Evolutionary conservation across 495 filamentous ascomycete species (phyloP).

Genomic region (Penicilliopsis zonata): DNA sequence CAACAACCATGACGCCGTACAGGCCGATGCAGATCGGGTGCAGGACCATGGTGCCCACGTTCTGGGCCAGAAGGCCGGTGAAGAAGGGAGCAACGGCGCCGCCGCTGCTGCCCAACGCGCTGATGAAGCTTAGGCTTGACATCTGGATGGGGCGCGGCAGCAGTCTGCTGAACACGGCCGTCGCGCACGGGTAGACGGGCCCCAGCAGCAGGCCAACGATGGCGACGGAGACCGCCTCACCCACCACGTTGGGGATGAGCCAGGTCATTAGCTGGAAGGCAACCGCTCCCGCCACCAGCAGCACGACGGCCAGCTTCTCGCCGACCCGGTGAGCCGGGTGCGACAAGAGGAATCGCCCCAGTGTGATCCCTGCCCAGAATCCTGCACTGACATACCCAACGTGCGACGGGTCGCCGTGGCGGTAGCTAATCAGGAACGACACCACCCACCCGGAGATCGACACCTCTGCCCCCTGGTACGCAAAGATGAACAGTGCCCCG

Average conservation of each 20-base stretch:
- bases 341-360: constrained; percentile 57
- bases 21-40: constrained; percentile 59
- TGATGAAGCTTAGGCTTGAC: constrained; percentile 56
- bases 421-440: constrained; percentile 60
- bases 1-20: constrained; percentile 56
- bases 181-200: constrained; percentile 63
- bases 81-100: constrained; percentile 66
- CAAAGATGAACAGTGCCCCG: constrained; percentile 67
- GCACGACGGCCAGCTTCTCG: constrained; percentile 54
- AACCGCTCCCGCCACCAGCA: constrained; percentile 44
- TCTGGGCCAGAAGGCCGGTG: constrained; percentile 58
- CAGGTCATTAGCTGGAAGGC: constrained; percentile 62
- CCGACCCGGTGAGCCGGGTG: constrained; percentile 51
- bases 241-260: constrained; percentile 60
- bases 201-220: constrained; percentile 70
- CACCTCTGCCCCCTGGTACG: constrained; percentile 71
- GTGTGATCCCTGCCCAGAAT: constrained; percentile 61
- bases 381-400: constrained; percentile 75
- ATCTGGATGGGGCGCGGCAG: constrained; percentile 52
- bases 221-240: constrained; percentile 56
- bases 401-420: constrained; percentile 48
- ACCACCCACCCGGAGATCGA: constrained; percentile 74
- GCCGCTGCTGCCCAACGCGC: constrained; percentile 60
- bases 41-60: constrained; percentile 58
- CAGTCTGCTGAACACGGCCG: constrained; percentile 49